Evolutionary conservation across 257 asterid species (phyloP), one percentile per base, ranked within the genome.

Genomic region (Solanum chmielewskii): DNA sequence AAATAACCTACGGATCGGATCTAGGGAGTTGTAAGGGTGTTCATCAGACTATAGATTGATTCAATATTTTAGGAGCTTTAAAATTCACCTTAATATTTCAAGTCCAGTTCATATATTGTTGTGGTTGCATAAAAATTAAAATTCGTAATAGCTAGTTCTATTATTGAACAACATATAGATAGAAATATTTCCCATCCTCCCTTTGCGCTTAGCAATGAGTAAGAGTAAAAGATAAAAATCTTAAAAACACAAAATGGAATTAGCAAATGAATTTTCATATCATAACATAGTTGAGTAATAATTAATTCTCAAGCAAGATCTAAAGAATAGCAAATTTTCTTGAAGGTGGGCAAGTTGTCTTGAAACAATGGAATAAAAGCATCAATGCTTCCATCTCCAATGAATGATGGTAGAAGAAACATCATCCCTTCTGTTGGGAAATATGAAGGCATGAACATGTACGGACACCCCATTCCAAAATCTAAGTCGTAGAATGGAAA

Each of bases 401-500:
- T 37, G 82, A 37, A 74, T 14, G 82, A 74, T 74, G 82, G 82
- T 11, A 74, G 82, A 74, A 74, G 82, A 49, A 94, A 91, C 77
- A 96, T 83, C 92, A 93, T 90, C 1, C 98, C 99, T 89, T 95
- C 98, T 0, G 91, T 88, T 15, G 99, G 98, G 15, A 92, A 89
- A 80, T 92, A 96, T 2, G 98, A 92, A 35, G 99, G 99, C 95
- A 93, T 89, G 94, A 96, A 94, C 33, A 91, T 60, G 89, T 90
- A 91, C 1, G 99, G 99, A 60, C 92, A 89, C 18, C 99, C 99
- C 11, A 87, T 75, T 33, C 98, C 99, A 81, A 96, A 93, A 90
- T 96, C 99, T 8, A 96, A 90, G 84, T 95, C 97, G 85, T 91
- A 92, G 83, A 96, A 95, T 84, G 97, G 98, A 70, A 96, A 94